Base-by-base conservation (phyloP, 805 yeast species). In the Lachancea sp. region DNA sequence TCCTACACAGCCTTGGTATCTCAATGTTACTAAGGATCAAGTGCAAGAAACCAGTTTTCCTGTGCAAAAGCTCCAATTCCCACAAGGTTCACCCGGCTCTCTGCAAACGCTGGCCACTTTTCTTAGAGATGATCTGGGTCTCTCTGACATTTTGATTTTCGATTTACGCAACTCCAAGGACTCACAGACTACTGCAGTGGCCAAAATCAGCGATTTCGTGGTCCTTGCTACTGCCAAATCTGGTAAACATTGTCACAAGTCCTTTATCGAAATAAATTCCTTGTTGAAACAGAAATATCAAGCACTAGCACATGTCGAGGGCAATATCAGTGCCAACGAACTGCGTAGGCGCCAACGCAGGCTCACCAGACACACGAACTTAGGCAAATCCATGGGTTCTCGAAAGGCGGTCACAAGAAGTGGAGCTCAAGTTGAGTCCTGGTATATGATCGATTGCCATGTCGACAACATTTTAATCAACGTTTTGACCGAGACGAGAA, bases 391-490 rank as follows among this genome's bases (percentile, higher is more conserved):
- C 4, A 67, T 72, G 41, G 71, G 78, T 0, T 68, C 74, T 3
- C 74, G 74, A 47, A 72, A 75, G 45, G 74, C 71, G 55, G 23
- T 31, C 13, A 78, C 80, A 28, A 66, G 76, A 40, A 72, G 72
- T 43, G 77, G 73, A 41, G 79, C 74, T 51, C 83, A 84, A 12
- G 47, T 63, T 4, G 87, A 86, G 50, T 74, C 84, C 19, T 89
- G 97, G 97, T 77, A 85, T 17, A 77, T 85, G 74, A 67, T 88
- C 35, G 87, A 86, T 51, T 73, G 86, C 36, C 67, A 70, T 20
- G 61, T 74, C 2, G 82, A 80, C 45, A 76, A 77, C 28, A 72
- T 87, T 3, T 74, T 69, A 40, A 71, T 89, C 23, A 95, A 89
- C 60, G 61, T 89, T 13, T 62, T 89, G 52, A 85, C 95, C 0